Evolutionary conservation across 441 rosid genomes (phyloP), one percentile per base, ranked within the genome.

Genomic region (Gossypium davidsonii): DNA sequence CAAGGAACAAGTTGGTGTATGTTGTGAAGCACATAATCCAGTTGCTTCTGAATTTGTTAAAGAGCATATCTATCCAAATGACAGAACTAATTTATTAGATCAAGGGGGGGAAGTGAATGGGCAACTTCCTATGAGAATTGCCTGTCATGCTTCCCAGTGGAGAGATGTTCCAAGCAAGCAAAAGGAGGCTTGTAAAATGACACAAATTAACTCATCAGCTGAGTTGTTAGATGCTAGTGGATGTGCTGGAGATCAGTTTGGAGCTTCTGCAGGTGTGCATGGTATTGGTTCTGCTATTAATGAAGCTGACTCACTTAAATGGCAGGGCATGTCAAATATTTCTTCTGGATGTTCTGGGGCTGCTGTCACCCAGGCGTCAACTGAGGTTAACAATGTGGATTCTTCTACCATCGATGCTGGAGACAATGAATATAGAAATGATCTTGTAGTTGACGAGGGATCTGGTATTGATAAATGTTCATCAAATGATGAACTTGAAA

Each of bases 391-490:
- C 67, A 72, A 81, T 34, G 55, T 76, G 21, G 79, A 80, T 52
- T 78, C 79, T 62, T 75, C 81, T 56, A 74, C 80, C 64, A 62
- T 58, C 57, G 78, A 79, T 74, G 76, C 52, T 73, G 82, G 75
- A 67, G 74, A 70, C 72, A n/a, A 75, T 46, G 78, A 72, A 70
- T 70, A 48, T 57, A 21, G 37, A n/a, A 70, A 79, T 39, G 57
- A 75, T 76, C 75, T 71, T 73, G 7, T 78, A 20, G 82, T 81
- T 53, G 91, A 87, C 65, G 85, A 85, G 82, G 85, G 86, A 69
- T 87, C 87, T 5, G 79, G 71, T 2, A 81, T 81, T 76, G 83
- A 84, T 71, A 84, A 82, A 73, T 84, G 89, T 76, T 83, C 85
- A n/a, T 83, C 89, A 25, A 84, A 85, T 73, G 84, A 81, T 80